Evolutionary conservation across 2,329 filamentous ascomycete species (phyloP).

Genomic region (Trichoderma lentiforme): DNA sequence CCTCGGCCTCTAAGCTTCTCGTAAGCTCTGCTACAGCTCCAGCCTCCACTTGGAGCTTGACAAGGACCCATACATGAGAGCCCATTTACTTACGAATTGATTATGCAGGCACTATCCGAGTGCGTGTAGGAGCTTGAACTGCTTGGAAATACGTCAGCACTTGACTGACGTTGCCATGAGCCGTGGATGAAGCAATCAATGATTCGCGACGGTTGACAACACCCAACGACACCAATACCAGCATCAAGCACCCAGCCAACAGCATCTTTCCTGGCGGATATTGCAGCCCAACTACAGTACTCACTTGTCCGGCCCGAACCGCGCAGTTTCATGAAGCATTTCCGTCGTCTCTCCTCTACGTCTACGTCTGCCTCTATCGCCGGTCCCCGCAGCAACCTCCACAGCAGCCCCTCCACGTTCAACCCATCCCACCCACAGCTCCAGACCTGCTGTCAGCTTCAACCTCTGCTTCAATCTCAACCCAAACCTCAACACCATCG

Average conservation of each 20-base stretch:
- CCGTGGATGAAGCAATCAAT: neutral
- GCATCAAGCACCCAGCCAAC: neutral
- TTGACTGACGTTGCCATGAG: neutral
- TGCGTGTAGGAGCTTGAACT: neutral
- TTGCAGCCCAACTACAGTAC: neutral
- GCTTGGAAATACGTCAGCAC: neutral
- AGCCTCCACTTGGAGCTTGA: neutral
- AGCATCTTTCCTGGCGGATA: neutral
- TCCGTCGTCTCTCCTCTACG: neutral
- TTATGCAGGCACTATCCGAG: neutral
- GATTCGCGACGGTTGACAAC: neutral
- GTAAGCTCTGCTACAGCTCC: neutral
- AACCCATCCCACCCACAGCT: neutral
- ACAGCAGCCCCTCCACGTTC: neutral
- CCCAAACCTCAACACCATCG: neutral
- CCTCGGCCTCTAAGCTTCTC: neutral
- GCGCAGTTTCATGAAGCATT: neutral
- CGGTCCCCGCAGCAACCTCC: constrained; percentile 6
- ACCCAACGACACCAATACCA: neutral
- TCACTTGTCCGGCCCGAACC: neutral
- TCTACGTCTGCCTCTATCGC: neutral
- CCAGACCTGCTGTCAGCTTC: neutral
- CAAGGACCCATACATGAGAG: neutral
- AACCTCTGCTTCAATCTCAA: neutral
- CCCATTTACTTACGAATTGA: neutral